Conservation (phyloP, 257 asterid species). For the Cynanchum wilfordii region DNA sequence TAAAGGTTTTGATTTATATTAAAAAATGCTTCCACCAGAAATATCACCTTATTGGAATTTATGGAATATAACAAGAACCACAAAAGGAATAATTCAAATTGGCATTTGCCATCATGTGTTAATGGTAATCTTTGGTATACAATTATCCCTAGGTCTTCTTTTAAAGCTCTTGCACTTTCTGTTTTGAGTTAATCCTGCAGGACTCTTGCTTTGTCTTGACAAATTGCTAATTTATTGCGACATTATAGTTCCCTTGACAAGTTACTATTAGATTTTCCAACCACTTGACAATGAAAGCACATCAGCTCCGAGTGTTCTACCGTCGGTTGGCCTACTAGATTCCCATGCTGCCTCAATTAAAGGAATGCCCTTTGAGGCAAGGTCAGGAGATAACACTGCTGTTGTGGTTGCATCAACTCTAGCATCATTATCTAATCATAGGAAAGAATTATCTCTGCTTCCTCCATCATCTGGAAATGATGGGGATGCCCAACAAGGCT, state of each 20-base stretch:
- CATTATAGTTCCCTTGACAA: constrained; percentile 36
- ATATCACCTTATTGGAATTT: neutral
- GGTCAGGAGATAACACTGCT: constrained; percentile 70
- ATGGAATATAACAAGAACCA: neutral
- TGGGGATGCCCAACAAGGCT: constrained; percentile 42
- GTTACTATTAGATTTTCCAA: constrained; percentile 61
- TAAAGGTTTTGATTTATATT: neutral
- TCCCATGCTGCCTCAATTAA: constrained; percentile 60
- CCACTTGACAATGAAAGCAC: constrained; percentile 34
- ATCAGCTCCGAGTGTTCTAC: constrained; percentile 38
- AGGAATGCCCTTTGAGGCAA: constrained; percentile 62
- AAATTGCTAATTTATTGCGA: neutral
- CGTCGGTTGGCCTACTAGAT: constrained; percentile 64
- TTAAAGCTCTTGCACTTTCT: neutral
- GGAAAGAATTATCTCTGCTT: constrained; percentile 49
- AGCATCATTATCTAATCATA: constrained; percentile 59
- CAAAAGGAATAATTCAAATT: neutral
- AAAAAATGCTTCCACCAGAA: neutral
- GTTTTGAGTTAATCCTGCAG: neutral
- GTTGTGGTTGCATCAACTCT: constrained; percentile 75
- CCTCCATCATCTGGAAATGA: constrained; percentile 56
- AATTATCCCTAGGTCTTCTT: neutral
- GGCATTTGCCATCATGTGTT: neutral
- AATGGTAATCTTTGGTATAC: neutral
- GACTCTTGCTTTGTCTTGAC: too few species aligned